A percentile compares a stretch with the other conserved stretches of the same genome.
These are phyloP conservation scores for Evernia prunastri DNA, from an alignment of 495 filamentous ascomycete genomes.

Conservation along the genomic window DNA sequence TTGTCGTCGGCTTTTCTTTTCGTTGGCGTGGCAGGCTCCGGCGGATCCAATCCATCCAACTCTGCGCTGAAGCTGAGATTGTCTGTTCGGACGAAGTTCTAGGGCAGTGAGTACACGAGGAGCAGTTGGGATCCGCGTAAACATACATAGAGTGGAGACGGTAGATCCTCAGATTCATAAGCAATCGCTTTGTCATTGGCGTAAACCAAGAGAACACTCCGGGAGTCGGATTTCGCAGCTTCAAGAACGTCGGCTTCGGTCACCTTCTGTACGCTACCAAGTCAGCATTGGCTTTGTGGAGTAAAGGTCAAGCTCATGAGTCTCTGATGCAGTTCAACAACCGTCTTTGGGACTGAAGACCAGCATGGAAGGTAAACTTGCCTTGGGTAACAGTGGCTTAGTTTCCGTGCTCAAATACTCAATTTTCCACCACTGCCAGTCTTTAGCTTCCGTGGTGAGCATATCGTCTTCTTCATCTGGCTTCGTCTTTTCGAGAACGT, in stretches of 20 bases:
- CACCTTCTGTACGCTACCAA: conserved; percentile 31
- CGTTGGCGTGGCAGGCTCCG: conserved; percentile 16
- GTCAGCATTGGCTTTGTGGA: neutral
- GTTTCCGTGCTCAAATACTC: conserved; percentile 46
- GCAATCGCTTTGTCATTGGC: conserved; percentile 42
- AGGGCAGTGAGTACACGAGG: conserved; percentile 5
- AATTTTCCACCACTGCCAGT: conserved; percentile 52
- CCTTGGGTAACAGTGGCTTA: conserved; percentile 27
- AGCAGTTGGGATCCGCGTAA: neutral
- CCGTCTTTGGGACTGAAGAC: neutral
- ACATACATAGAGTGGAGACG: conserved; percentile 30
- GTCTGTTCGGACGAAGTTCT: conserved; percentile 45
- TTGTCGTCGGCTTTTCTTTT: conserved; percentile 23
- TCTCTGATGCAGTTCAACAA: neutral
- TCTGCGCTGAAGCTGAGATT: conserved; percentile 44
- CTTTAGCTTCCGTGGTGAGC: conserved; percentile 23
- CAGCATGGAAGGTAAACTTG: neutral
- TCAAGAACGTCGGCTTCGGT: conserved; percentile 46
- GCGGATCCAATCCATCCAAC: conserved; percentile 26
- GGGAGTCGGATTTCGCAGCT: conserved; percentile 47
- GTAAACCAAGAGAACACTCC: conserved; percentile 45
- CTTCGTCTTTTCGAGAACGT: conserved; percentile 36
- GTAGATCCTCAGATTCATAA: conserved; percentile 31
- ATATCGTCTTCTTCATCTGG: conserved; percentile 20
- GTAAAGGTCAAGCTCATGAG: neutral